A percentile compares a stretch with the other conserved stretches of the same genome.
Conservation (phyloP, 352 stramenopile species). For the Pythium pectinolyticum region DNA sequence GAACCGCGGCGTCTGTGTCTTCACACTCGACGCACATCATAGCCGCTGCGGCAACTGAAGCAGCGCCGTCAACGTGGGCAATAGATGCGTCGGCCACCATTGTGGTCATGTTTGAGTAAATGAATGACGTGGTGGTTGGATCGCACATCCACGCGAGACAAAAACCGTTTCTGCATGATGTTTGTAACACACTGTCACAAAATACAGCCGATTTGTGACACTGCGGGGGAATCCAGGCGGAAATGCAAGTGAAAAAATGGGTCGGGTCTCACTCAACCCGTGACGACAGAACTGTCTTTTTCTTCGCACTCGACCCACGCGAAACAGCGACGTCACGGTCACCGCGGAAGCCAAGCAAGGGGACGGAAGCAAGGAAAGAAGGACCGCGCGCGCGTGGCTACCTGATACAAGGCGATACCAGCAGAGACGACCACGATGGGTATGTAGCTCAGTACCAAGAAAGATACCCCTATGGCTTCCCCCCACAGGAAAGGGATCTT, state of each 20-base stretch:
- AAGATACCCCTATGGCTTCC: too few relatives aligned
- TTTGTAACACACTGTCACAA: constrained; percentile 9
- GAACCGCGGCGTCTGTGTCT: constrained; percentile 63
- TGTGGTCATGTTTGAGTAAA: background rate
- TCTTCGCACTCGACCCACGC: constrained; percentile 14
- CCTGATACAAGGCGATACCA: background rate
- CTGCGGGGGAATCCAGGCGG: too few relatives aligned
- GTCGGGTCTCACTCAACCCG: too few relatives aligned
- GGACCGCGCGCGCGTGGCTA: background rate
- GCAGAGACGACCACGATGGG: constrained; percentile 14
- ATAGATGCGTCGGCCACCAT: background rate
- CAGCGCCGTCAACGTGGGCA: background rate
- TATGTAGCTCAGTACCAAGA: too few relatives aligned
- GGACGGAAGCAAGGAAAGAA: constrained; percentile 17
- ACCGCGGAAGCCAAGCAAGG: constrained; percentile 7
- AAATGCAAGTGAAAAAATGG: too few relatives aligned
- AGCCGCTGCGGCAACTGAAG: background rate
- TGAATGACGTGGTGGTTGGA: constrained; percentile 15
- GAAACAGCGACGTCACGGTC: constrained; percentile 15
- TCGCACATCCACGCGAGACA: background rate
- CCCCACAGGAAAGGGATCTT: too few relatives aligned
- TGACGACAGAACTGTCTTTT: constrained; percentile 32
- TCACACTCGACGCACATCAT: constrained; percentile 66
- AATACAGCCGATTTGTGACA: constrained; percentile 8
- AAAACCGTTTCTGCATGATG: constrained; percentile 5